A percentile compares a stretch with the other conserved stretches of the same genome.
These are phyloP conservation scores for Heracleum sosnowskyi DNA, from an alignment of 129 eudicot genomes.

Conservation along the genomic window DNA sequence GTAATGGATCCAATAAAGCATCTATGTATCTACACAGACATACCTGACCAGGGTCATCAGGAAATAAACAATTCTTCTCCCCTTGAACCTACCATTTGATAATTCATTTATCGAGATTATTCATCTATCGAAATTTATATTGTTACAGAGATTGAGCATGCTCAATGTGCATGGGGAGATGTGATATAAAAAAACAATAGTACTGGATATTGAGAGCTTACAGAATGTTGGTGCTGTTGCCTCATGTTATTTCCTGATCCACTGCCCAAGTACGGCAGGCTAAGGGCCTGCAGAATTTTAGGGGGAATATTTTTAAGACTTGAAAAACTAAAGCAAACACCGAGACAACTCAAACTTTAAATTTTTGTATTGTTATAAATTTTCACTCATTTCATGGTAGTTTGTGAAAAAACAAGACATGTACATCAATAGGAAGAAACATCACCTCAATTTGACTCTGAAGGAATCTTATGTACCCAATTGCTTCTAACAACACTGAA, in stretches of 20 bases:
- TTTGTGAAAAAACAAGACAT: constrained; percentile 24
- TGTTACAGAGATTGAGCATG: neutral
- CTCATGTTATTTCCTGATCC: constrained; percentile 52
- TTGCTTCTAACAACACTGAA: constrained; percentile 90
- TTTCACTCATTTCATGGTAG: constrained; percentile 36
- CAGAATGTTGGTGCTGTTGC: constrained; percentile 43
- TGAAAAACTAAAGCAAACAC: constrained; percentile 24
- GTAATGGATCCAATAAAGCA: constrained; percentile 37
- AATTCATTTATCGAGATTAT: neutral
- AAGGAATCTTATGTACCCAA: constrained; percentile 98
- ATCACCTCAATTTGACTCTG: constrained; percentile 96
- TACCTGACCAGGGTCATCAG: constrained; percentile 98
- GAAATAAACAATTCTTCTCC: constrained; percentile 80
- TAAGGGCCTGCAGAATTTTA: constrained; percentile 67
- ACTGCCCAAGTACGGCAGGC: constrained; percentile 79
- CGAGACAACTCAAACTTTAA: constrained; percentile 17
- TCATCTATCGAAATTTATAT: neutral
- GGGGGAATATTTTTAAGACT: constrained; percentile 22
- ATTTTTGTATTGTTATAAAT: constrained; percentile 12
- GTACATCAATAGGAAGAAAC: constrained; percentile 21
- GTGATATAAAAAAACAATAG: neutral
- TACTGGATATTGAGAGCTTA: constrained; percentile 20
- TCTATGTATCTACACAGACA: constrained; percentile 2
- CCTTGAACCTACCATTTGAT: constrained; percentile 47
- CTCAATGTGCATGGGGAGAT: neutral